Evolutionary conservation across 2,329 filamentous ascomycete species (phyloP), one percentile per base, ranked within the genome.

Genomic region (Alternaria sp.): DNA sequence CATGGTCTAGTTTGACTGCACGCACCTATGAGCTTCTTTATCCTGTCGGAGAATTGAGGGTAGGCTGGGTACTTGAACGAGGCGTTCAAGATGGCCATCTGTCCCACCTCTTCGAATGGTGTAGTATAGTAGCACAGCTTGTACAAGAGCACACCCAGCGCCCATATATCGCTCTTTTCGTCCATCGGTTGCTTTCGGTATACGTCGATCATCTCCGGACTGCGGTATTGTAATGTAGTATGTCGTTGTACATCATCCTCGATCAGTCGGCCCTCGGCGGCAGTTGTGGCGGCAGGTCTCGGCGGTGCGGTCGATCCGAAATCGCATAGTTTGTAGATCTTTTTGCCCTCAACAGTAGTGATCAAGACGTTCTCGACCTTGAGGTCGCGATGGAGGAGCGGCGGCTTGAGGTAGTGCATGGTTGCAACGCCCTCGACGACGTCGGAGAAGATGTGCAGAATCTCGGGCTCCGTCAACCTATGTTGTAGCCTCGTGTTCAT

Each of bases 111-210:
- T 79, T 99, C 95, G 71, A 99, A 99, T 0, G 95, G 95, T 5
- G 95, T 99, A 1, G 95, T 99, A 79, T 99, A 99, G 79, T 98
- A 99, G 82, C 95, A 99, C 61, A 99, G 84, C 82, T 99, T 99
- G 83, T 99, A 99, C 54, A 99, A 80, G 58, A 99, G 81, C 40
- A 99, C 95, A 5, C 95, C 95, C 61, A 99, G 80, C 1, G 95
- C 95, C 95, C 93, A 99, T 29, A 99, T 97, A 77, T 99, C 95
- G 48, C 93, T 96, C 81, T 99, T 99, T 80, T 99, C 95, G 74
- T 99, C 92, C 73, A 99, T 97, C 0, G 95, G 93, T 70, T 93
- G 92, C 78, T 96, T 97, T 63, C 93, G 86, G 80, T 97, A 99
- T 24, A 99, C 95, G 73, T 99, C 95, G 60, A 99, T 89, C 95